phyloP scores from a whole-genome alignment of 352 stramenopile species.

The Hyaloperonospora brassicae region DNA sequence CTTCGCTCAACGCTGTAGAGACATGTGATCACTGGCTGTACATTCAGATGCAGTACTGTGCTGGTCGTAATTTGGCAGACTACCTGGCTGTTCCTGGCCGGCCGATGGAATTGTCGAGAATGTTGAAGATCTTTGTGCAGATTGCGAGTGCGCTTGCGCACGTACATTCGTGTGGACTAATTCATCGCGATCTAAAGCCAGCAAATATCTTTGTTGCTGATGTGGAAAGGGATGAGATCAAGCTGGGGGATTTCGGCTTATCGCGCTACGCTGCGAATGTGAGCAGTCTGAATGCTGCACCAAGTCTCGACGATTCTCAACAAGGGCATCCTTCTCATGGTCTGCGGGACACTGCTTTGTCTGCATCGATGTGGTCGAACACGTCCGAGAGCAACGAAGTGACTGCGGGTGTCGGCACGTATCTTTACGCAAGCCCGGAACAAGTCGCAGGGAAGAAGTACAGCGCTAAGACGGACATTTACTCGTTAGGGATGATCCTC shows the following conservation, averaged over 20 bases:
- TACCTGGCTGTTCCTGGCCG: constrained; percentile 70
- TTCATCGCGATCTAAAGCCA: constrained; percentile 89
- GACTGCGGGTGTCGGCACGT: constrained; percentile 84
- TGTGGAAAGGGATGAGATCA: constrained; percentile 78
- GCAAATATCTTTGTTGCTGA: constrained; percentile 89
- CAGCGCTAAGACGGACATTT: constrained; percentile 88
- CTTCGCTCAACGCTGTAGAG: constrained; percentile 40
- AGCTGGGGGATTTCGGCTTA: constrained; percentile 86
- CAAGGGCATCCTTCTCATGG: constrained; percentile 16
- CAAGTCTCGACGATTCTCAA: constrained; percentile 31
- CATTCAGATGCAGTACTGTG: constrained; percentile 91
- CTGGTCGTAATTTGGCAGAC: constrained; percentile 72
- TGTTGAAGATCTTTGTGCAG: constrained; percentile 85
- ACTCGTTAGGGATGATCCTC: constrained; percentile 87
- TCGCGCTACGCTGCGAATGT: constrained; percentile 77
- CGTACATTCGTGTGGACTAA: constrained; percentile 84
- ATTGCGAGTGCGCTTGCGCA: constrained; percentile 86
- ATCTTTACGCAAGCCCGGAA: constrained; percentile 86
- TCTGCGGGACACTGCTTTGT: constrained; percentile 28
- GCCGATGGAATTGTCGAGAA: constrained; percentile 65
- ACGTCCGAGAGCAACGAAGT: constrained; percentile 75
- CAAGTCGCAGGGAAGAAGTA: constrained; percentile 88
- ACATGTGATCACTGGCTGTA: constrained; percentile 86
- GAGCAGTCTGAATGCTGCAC: constrained; percentile 52
- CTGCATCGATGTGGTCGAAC: constrained; percentile 60